phyloP scores from a whole-genome alignment of 2,329 filamentous ascomycete genomes.

The Ascosphaera pollenicola region DNA sequence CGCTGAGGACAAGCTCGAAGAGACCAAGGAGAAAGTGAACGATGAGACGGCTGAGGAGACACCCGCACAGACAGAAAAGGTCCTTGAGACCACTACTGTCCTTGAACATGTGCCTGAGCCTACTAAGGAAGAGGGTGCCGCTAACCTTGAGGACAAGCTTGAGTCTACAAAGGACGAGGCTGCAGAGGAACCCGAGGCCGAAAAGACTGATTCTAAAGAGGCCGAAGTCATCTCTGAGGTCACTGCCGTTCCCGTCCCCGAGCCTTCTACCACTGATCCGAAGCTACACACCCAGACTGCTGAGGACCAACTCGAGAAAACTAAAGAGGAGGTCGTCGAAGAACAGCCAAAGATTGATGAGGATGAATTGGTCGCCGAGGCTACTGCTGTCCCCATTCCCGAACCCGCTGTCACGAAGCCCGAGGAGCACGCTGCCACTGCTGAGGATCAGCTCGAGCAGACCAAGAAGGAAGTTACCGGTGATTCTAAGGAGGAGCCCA shows the following conservation, averaged over 20 bases:
- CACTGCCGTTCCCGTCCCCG: slow-evolving; percentile 1
- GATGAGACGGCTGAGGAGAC: slow-evolving; percentile 1
- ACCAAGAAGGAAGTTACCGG: neutral
- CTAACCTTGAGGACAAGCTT: neutral
- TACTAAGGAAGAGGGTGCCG: neutral
- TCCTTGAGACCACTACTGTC: neutral
- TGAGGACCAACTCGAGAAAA: neutral
- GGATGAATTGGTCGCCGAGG: slow-evolving; percentile 4
- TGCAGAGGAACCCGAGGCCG: neutral
- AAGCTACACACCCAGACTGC: slow-evolving; percentile 1
- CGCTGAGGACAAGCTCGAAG: neutral
- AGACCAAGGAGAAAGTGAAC: neutral
- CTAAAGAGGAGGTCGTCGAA: neutral
- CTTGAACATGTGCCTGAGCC: neutral
- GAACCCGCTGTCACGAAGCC: slow-evolving; percentile 3
- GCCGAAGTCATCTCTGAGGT: slow-evolving; percentile 4
- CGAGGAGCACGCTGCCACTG: slow-evolving; percentile 1
- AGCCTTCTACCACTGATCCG: slow-evolving; percentile 3
- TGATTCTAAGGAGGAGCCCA: slow-evolving; percentile 2
- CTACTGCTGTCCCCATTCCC: slow-evolving; percentile 1
- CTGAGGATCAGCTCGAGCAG: neutral
- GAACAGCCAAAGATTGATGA: slow-evolving; percentile 2
- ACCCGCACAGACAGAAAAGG: neutral
- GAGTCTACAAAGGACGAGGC: neutral
- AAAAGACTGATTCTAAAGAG: neutral